Base-by-base conservation (phyloP, 1,284 basidiomycete genomes). In the Cutaneotrichosporon arboriforme region DNA sequence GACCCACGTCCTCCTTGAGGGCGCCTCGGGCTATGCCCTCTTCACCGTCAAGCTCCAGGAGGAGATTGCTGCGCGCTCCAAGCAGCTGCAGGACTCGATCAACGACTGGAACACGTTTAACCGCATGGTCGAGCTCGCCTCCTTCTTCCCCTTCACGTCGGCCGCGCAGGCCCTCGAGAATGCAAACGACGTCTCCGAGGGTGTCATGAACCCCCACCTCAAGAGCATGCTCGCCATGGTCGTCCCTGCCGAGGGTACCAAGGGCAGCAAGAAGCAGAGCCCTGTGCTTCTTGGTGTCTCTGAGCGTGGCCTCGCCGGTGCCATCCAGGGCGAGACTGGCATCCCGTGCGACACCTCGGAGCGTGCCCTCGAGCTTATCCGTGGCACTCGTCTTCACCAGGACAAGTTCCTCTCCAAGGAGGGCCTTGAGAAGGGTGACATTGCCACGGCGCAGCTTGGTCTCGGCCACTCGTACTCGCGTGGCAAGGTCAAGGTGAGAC, bases 391-490 rank as follows among this genome's bases (percentile, higher is more conserved):
- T 60, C 80, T 90, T 52, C 93, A 97, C 74, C 90, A 92, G 40
- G 80, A 89, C 65, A 94, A 91, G 75, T 82, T 98, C 51, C 82
- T 99, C 68, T 61, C 62, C 55, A 73, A 72, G 61, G 73, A 69
- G 42, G 78, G 78, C 40, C 85, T 97, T 68, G 85, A 93, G 68
- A 81, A 83, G 52, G 88, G 87, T 62, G 96, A 98, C 80, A 81
- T 97, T 58, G 83, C 80, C 55, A 90, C 93, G 70, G 91, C 96
- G 14, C 92, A 96, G 73, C 87, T 99, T 63, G 94, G 94, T 75
- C 83, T 98, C 46, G 94, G 94, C 46, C 94, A 99, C 81, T 90
- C 90, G 18, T 97, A 96, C 81, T 97, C 92, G 31, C 87, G 94
- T 63, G 88, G 93, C 55, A 98, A 98, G 76, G 88, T 98, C 66